These are phyloP conservation scores for Xylariomycetidae sp. DNA, from an alignment of 2,329 filamentous ascomycete genomes.

Conservation along the genomic window DNA sequence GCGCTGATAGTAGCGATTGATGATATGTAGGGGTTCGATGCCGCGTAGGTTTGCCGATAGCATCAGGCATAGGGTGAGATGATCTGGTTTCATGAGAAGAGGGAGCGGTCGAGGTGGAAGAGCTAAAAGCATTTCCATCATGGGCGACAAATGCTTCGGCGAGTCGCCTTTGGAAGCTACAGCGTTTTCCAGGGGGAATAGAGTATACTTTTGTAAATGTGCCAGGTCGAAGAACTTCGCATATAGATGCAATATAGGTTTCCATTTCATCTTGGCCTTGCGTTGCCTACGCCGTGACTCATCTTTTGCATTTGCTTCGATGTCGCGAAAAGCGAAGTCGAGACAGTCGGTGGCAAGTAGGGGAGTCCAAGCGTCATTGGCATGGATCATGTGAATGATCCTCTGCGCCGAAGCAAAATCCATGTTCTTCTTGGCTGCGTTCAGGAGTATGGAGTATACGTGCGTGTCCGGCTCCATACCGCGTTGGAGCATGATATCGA, in stretches of 20 bases:
- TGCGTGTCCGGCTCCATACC: conserved; percentile 57
- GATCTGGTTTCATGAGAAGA: conserved; percentile 20
- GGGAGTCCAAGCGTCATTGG: conserved; percentile 39
- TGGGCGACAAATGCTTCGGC: conserved; percentile 8
- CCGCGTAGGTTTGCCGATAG: conserved; percentile 20
- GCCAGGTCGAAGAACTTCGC: conserved; percentile 39
- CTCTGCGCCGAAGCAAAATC: conserved; percentile 49
- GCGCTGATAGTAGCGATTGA: conserved; percentile 39
- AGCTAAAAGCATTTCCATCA: conserved; percentile 10
- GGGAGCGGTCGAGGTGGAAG: conserved; percentile 15
- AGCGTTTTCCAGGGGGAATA: conserved; percentile 20
- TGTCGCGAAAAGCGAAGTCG: conserved; percentile 41
- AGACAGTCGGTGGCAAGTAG: conserved; percentile 46
- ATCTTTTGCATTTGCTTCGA: conserved; percentile 35
- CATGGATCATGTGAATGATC: conserved; percentile 47
- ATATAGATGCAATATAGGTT: conserved; percentile 43
- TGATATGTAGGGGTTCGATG: conserved; percentile 18
- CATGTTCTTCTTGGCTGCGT: conserved; percentile 56
- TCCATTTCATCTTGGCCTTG: conserved; percentile 35
- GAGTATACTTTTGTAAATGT: conserved; percentile 34
- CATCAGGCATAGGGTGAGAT: conserved; percentile 21
- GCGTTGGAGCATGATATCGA: conserved; percentile 53
- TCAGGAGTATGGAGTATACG: conserved; percentile 64
- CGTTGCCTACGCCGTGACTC: conserved; percentile 21
- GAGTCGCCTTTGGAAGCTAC: conserved; percentile 3